A percentile compares a stretch with the other conserved stretches of the same genome.
phyloP scores from a whole-genome alignment of 1,284 basidiomycete species.

The Ustilago trichophora region DNA sequence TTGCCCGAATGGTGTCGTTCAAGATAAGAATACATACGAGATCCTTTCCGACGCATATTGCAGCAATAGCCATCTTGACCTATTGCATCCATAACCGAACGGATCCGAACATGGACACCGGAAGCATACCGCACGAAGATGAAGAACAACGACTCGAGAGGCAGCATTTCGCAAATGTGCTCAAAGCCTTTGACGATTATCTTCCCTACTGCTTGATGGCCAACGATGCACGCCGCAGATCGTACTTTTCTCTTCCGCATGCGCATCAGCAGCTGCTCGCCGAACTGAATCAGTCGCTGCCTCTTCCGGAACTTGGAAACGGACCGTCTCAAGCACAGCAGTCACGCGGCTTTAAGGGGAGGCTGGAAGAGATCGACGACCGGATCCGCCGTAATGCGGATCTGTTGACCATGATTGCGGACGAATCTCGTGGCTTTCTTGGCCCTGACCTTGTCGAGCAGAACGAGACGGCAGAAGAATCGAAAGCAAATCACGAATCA shows the following conservation, averaged over 20 bases:
- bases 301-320: conserved; percentile 32
- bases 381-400: conserved; percentile 63
- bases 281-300: conserved; percentile 35
- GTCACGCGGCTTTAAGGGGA: conserved; percentile 38
- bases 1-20: not conserved
- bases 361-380: conserved; percentile 64
- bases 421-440: conserved; percentile 58
- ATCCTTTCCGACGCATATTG: too few species aligned
- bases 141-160: conserved; percentile 44
- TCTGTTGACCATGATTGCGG: conserved; percentile 53
- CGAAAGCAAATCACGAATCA: conserved; percentile 2
- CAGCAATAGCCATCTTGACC: too few species aligned
- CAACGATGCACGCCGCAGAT: conserved; percentile 56
- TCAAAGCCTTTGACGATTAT: conserved; percentile 61
- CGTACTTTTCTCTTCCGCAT: conserved; percentile 52
- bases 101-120: too few species aligned
- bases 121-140: conserved; percentile 11
- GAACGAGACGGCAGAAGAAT: not conserved
- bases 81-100: too few species aligned
- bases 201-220: conserved; percentile 58
- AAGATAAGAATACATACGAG: too few species aligned
- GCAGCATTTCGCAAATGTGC: conserved; percentile 59
- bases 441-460: conserved; percentile 31
- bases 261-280: conserved; percentile 56
- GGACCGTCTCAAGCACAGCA: not conserved